Base-by-base conservation (phyloP, 139 green algal genomes). In the Microglena sp. region DNA sequence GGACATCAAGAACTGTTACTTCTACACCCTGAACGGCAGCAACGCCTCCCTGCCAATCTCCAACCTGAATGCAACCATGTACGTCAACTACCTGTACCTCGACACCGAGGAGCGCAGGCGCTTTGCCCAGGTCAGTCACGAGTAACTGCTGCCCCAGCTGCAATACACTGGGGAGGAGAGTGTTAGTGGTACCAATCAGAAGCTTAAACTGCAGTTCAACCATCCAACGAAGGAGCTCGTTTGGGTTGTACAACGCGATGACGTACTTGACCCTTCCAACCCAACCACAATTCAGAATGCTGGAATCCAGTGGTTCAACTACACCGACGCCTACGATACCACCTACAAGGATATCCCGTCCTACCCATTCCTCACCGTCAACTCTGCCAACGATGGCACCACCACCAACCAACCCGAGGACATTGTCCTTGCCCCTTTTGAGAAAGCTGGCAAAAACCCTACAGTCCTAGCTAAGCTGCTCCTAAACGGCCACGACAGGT, bases 91-190 rank as follows among this genome's bases (percentile, higher is more conserved):
- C 68, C 27, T 69, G 27, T 69, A 62, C 33, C 50, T 74, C 2
- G 60, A 74, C 60, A 45, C 45, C 34, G 46, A 57, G 59, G 67
- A 74, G 59, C 59, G 67, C 45, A 3, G 24, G 5, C 32, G 30
- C 44, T 68, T 74, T 28, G 67, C 67, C 4, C 26, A 57, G 24
- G 33, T 28, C 7, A 4, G 33, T 2, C 59, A 68, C 46, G 67
- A 74, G 59, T 74, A 68, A 45, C 59, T 74, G 8, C 58, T 74
- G 31, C 43, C 45, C 6, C 55, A 74, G 67, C 46, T 67, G 27
- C 67, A 74, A 46, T 68, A 43, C 67, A 61, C 57, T 3, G 66
- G 66, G 28, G 43, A 62, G 1, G 66, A 73, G 56, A 33, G 2
- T 29, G 40, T 24, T 2, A 62, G 2, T 45, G 43, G 53, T 26